Conservation (phyloP, 805 yeast genomes). For the Wickerhamiella australiensis region DNA sequence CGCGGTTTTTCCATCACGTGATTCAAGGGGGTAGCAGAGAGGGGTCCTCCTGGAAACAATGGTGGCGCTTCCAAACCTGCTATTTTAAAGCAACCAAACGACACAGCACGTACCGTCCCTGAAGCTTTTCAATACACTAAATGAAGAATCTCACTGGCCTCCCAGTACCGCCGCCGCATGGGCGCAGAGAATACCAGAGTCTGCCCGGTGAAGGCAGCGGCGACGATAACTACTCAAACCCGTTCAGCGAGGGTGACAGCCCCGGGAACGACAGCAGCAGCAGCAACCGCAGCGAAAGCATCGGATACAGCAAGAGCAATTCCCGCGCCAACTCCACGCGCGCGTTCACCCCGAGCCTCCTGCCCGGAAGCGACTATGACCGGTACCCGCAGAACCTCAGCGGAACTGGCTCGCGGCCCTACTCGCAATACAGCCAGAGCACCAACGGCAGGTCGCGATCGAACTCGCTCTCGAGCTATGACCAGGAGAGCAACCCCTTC, state of each 20-base stretch:
- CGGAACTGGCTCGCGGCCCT: slow-evolving; percentile 1
- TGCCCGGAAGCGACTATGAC: slow-evolving; percentile 26
- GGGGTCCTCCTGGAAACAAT: too few relatives aligned
- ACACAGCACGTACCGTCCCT: too few relatives aligned
- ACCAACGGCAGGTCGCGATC: slow-evolving; percentile 13
- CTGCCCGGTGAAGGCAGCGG: slow-evolving; percentile 16
- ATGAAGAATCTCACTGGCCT: slow-evolving; percentile 15
- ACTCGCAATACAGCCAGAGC: slow-evolving; percentile 12
- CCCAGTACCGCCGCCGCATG: slow-evolving; percentile 13
- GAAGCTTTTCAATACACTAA: too few relatives aligned
- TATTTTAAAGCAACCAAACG: background rate
- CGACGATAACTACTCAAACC: slow-evolving; percentile 12
- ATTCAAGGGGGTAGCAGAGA: background rate
- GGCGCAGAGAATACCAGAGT: slow-evolving; percentile 18
- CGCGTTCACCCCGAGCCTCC: slow-evolving; percentile 16
- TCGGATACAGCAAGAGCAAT: slow-evolving; percentile 3
- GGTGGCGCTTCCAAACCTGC: too few relatives aligned
- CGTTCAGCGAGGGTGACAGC: slow-evolving; percentile 12
- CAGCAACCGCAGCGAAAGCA: slow-evolving; percentile 10
- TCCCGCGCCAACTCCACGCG: slow-evolving; percentile 14
- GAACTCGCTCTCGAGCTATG: slow-evolving; percentile 16
- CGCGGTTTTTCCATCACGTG: background rate
- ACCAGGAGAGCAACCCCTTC: slow-evolving; percentile 23
- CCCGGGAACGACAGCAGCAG: slow-evolving; percentile 13
- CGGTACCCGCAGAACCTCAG: slow-evolving; percentile 28